Evolutionary conservation across 176 grass and related monocot species (phyloP).

Genomic region (Pontederia paniculata): DNA sequence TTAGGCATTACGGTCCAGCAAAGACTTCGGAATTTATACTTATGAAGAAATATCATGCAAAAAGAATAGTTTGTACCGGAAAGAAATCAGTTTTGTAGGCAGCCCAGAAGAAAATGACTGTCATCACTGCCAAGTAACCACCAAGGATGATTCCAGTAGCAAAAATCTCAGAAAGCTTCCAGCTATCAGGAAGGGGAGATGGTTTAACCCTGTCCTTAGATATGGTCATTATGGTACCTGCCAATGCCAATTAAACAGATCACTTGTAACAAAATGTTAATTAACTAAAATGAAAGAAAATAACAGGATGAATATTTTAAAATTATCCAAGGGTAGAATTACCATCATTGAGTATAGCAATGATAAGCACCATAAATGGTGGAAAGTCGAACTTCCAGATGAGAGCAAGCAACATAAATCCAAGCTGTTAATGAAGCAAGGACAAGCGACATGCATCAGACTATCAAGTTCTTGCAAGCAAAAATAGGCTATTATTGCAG

Average conservation of each 20-base stretch:
- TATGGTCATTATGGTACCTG: slow-evolving; percentile 81
- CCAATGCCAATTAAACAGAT: not conserved
- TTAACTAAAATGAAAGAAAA: no score
- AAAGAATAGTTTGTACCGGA: slow-evolving; percentile 25
- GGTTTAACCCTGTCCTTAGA: slow-evolving; percentile 74
- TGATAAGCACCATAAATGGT: slow-evolving; percentile 78
- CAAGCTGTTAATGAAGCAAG: slow-evolving; percentile 29
- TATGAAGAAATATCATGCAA: not conserved
- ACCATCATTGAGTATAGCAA: slow-evolving; percentile 76
- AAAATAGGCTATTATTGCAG: no score
- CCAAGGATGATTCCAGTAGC: slow-evolving; percentile 63
- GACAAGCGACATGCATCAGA: no score
- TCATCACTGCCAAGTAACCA: slow-evolving; percentile 66
- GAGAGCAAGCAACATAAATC: slow-evolving; percentile 68
- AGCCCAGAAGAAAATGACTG: slow-evolving; percentile 69
- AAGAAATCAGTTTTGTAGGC: slow-evolving; percentile 62
- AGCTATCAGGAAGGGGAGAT: slow-evolving; percentile 61
- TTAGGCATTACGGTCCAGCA: not conserved
- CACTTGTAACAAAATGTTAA: no score
- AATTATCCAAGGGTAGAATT: not conserved
- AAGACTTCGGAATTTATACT: not conserved
- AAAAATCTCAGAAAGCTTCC: slow-evolving; percentile 71
- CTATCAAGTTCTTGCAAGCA: no score
- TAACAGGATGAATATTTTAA: no score
- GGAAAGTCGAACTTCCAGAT: slow-evolving; percentile 77